These are phyloP conservation scores for Mesembryanthemum crystallinum DNA, from an alignment of 148 eudicot genomes.

Conservation along the genomic window DNA sequence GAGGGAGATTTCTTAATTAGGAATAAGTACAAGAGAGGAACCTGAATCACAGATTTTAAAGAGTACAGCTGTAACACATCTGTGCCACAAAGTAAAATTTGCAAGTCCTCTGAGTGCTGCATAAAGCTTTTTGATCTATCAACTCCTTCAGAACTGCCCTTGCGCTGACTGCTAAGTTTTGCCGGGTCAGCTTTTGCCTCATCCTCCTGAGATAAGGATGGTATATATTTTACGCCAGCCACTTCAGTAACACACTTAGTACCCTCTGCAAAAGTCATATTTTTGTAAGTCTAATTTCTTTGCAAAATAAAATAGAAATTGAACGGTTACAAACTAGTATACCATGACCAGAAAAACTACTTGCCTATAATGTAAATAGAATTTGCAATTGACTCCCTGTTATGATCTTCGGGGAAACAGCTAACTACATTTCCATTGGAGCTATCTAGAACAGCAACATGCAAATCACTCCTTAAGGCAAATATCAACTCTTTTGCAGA, in stretches of 20 bases:
- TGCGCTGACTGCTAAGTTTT: slow-evolving; percentile 27
- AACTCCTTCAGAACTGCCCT: slow-evolving; percentile 31
- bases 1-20: not conserved
- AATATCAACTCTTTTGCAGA: slow-evolving; percentile 44
- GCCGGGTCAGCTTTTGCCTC: slow-evolving; percentile 37
- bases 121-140: slow-evolving; percentile 28
- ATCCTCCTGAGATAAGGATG: slow-evolving; percentile 33
- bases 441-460: slow-evolving; percentile 49
- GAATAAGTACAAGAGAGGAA: slow-evolving; percentile 27
- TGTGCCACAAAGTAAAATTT: slow-evolving; percentile 66
- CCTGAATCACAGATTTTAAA: slow-evolving; percentile 65
- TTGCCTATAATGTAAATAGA: slow-evolving; percentile 78
- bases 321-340: slow-evolving; percentile 5
- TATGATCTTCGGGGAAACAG: slow-evolving; percentile 37
- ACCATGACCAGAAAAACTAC: slow-evolving; percentile 23
- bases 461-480: slow-evolving; percentile 54
- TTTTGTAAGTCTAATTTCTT: slow-evolving; percentile 11
- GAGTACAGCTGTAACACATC: slow-evolving; percentile 54
- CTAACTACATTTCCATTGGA: slow-evolving; percentile 54
- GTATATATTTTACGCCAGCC: slow-evolving; percentile 35
- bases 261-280: slow-evolving; percentile 51
- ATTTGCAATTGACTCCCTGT: slow-evolving; percentile 51
- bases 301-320: not conserved
- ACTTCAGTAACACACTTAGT: slow-evolving; percentile 39
- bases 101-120: slow-evolving; percentile 40